Base-by-base conservation (phyloP, 2,329 filamentous ascomycete genomes). In the Conoideocrella luteorostrata region DNA sequence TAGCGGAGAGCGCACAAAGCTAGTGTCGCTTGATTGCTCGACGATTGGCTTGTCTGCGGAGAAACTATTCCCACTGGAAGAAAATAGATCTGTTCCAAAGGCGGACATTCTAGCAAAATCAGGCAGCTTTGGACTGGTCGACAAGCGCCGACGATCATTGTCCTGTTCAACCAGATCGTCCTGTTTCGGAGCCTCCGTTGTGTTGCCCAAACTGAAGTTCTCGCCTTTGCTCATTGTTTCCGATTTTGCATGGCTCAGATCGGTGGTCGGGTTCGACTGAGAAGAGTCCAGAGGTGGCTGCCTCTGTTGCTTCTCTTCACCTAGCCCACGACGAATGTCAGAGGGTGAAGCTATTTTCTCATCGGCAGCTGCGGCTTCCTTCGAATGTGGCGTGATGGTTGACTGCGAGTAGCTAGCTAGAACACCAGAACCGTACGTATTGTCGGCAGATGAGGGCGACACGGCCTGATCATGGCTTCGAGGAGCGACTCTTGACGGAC, bases 261-360 rank as follows among this genome's bases (percentile, higher is more conserved):
- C 9, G 17, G n/a, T 20, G 21, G 9, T 79, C 46, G 78, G 57
- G 49, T 73, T 80, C 5, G 77, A 75, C 41, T 77, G 68, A 17
- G 71, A 65, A 9, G 75, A 76, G 2, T 84, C 81, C 45, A 77
- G 62, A 1, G 77, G 78, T 44, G 35, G 5, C 18, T 28, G 2
- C 15, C 71, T 70, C 29, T 73, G 66, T 51, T 77, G 72, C 51
- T 67, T 74, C 48, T 86, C 84, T 50, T 87, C 84, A 41, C 78
- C 78, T 60, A 84, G 72, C 5, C 84, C 78, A 56, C 77, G 83
- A 60, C 91, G 90, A 33, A 90, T 83, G 52, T 94, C 87, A 11
- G 84, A 77, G 2, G 88, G 86, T 29, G 20, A 17, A 13, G 26
- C 11, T 15, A 21, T 13, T 15, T 12, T 10, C 9, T 33, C 20